phyloP scores from a whole-genome alignment of 768 basidiomycete genomes.

The Boletus bicolor region DNA sequence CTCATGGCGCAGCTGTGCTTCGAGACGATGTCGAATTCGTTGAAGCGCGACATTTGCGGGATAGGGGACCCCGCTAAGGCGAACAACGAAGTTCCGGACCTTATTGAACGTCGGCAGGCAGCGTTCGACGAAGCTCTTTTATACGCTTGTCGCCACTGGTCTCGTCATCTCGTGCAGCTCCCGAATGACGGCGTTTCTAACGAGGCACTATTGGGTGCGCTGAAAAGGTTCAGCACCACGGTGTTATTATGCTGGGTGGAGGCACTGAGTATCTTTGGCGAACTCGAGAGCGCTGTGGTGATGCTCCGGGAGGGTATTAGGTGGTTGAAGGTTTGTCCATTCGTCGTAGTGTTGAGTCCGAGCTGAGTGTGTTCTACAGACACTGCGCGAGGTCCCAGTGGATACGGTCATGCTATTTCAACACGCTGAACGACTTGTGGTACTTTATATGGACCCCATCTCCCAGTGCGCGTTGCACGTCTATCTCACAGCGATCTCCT shows the following conservation, averaged over 20 bases:
- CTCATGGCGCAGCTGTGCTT: conserved; percentile 21
- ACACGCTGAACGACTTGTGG: conserved; percentile 18
- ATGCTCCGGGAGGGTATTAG: conserved; percentile 9
- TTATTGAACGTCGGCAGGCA: conserved; percentile 9
- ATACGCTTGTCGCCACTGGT: conserved; percentile 22
- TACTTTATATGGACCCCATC: conserved; percentile 19
- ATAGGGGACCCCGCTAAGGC: conserved; percentile 14
- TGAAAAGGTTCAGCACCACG: conserved; percentile 9
- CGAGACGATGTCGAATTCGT: conserved; percentile 14
- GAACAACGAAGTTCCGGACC: conserved; percentile 18
- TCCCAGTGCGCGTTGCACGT: conserved; percentile 22
- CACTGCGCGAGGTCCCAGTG: conserved; percentile 6
- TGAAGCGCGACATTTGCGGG: conserved; percentile 23
- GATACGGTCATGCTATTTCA: conserved; percentile 8
- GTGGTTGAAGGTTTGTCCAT: conserved; percentile 13
- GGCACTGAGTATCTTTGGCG: conserved; percentile 11
- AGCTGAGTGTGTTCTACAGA: background rate
- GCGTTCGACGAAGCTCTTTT: conserved; percentile 15
- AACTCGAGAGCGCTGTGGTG: conserved; percentile 14
- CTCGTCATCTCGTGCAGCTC: conserved; percentile 17
- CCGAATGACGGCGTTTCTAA: conserved; percentile 2
- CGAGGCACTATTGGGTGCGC: conserved; percentile 1
- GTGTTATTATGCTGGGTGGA: conserved; percentile 17
- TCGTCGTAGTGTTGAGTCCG: background rate
- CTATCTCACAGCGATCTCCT: conserved; percentile 9